Evolutionary conservation across 2,329 filamentous ascomycete genomes (phyloP), one percentile per base, ranked within the genome.

Genomic region (Sporothrix dimorphospora): DNA sequence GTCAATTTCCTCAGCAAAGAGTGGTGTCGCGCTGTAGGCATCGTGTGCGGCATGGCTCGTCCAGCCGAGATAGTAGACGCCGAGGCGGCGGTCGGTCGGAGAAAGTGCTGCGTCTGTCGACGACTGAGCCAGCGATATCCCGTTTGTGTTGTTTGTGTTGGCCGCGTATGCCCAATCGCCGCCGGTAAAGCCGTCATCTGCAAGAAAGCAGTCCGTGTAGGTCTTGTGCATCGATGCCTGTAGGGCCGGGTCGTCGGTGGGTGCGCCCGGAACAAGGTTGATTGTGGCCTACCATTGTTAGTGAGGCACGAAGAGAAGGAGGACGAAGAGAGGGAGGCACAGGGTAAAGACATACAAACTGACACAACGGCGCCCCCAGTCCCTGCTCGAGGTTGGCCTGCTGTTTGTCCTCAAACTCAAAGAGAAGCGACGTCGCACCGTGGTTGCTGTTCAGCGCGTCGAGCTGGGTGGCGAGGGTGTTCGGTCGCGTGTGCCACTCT

Each of bases 221-320:
- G 55, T 59, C 27, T 59, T 59, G 55, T 59, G 55, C 55, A 59
- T 59, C 6, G 55, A 59, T 30, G 55, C 55, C 9, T 59, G 55
- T 14, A 59, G 11, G 7, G 8, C 27, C 6, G 55, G 14, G 14
- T 38, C 30, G 27, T 38, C 14, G 55, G 30, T 38, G 8, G 55
- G 27, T 8, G 55, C 12, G 1, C 19, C 7, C 5, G 55, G 7
- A 2, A 59, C 55, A 27, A 59, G 27, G 27, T 59, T 59, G 55
- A 59, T 59, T n/a, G 55, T 59, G 30, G 55, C 55, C 55, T 59
- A 12, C 1, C 11, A 24, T 24, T 24, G 42, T 47, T 6, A 47
- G 42, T 19, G 42, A 6, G 30, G 30, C 30, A n/a, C n/a, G 3
- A 34, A 34, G 30, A 34, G 3, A 34, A 34, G 30, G n/a, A n/a